phyloP scores from a whole-genome alignment of 2,329 filamentous ascomycete genomes.

The Lachnellula arida region DNA sequence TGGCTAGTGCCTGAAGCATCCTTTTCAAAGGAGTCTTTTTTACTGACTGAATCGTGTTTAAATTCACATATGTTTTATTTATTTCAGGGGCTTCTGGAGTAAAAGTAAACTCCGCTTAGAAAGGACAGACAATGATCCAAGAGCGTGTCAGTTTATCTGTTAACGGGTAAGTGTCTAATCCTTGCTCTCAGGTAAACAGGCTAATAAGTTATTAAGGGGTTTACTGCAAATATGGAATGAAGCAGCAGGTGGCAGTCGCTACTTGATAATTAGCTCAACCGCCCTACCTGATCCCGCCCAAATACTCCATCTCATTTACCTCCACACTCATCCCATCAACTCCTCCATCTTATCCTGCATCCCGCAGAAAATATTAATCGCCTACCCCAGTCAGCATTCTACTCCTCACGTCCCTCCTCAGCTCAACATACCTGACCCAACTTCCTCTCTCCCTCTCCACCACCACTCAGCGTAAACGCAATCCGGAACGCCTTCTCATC shows the following conservation, averaged over 20 bases:
- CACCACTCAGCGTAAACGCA: conserved; percentile 43
- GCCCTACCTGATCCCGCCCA: background rate
- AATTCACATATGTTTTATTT: too few relatives aligned
- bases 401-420: background rate
- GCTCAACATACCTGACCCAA: conserved; percentile 35
- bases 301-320: background rate
- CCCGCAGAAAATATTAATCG: conserved; percentile 54
- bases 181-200: background rate
- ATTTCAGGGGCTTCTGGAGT: too few relatives aligned
- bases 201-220: background rate
- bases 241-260: background rate
- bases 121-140: too few relatives aligned
- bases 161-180: conserved; percentile 11
- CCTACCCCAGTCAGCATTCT: conserved; percentile 34
- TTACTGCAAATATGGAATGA: conserved; percentile 11
- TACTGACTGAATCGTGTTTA: background rate
- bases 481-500: conserved; percentile 46
- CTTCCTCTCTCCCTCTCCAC: conserved; percentile 43
- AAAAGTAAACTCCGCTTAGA: too few relatives aligned
- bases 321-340: conserved; percentile 14
- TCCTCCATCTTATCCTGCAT: conserved; percentile 49
- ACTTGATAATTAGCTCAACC: background rate
- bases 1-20: background rate
- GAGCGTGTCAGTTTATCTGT: conserved; percentile 11
- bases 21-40: background rate